Evolutionary conservation across 2,329 filamentous ascomycete genomes (phyloP).

Genomic region (Venturia carpophila): DNA sequence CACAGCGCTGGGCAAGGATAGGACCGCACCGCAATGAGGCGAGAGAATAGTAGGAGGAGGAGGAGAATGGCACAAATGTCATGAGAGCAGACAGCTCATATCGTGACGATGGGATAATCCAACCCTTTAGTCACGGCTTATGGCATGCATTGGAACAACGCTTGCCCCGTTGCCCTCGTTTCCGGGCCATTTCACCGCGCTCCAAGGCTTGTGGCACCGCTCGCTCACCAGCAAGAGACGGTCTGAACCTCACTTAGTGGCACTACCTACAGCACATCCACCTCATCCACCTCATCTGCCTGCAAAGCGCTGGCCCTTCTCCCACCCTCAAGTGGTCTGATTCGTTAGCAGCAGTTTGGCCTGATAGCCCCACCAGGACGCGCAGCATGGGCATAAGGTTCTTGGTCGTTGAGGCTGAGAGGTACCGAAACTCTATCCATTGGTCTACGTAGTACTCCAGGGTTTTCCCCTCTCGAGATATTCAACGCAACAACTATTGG

Average conservation of each 20-base stretch:
- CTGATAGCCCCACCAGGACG: neutral
- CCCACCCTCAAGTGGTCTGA: neutral
- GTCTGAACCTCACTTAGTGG: constrained; percentile 4
- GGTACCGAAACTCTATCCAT: neutral
- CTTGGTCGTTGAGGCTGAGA: constrained; percentile 8
- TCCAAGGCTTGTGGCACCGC: neutral
- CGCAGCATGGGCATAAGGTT: neutral
- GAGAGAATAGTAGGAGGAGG: neutral
- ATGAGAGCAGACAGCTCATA: neutral
- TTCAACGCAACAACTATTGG: neutral
- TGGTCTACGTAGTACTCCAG: neutral
- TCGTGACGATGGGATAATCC: neutral
- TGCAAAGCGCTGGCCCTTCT: neutral
- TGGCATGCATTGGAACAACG: neutral
- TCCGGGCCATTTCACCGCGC: constrained; percentile 5
- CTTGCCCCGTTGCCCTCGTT: neutral
- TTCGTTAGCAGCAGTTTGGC: neutral
- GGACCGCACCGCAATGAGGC: neutral
- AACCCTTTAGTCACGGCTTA: constrained; percentile 4
- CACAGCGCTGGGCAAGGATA: neutral
- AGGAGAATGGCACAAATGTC: neutral
- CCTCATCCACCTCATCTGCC: constrained; percentile 6
- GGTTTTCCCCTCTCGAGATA: neutral
- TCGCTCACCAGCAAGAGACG: neutral
- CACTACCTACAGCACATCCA: neutral